phyloP scores from a whole-genome alignment of 2,329 filamentous ascomycete species.

The Botrytis tulipae region DNA sequence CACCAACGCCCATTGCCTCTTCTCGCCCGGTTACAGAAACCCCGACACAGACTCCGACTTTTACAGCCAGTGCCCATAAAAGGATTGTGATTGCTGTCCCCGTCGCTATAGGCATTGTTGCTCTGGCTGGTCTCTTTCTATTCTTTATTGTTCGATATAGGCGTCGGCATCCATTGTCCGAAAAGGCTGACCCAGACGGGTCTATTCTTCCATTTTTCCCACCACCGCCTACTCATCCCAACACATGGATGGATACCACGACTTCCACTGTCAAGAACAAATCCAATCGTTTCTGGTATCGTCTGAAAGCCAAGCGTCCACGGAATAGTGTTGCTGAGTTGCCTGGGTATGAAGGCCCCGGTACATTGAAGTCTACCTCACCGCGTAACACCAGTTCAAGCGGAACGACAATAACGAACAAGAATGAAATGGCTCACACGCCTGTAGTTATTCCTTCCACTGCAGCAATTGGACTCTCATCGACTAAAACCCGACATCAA shows the following conservation, averaged over 20 bases:
- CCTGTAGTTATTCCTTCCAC: not conserved
- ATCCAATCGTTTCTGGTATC: not conserved
- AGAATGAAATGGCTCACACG: not conserved
- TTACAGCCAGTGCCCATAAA: not conserved
- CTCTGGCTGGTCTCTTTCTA: not conserved
- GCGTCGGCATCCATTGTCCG: not conserved
- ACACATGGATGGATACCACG: slow-evolving; percentile 13
- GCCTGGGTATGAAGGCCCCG: slow-evolving; percentile 7
- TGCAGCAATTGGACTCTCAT: not conserved
- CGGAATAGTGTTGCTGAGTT: slow-evolving; percentile 14
- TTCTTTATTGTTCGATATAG: slow-evolving; percentile 6
- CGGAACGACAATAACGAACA: not conserved
- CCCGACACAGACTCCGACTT: not conserved
- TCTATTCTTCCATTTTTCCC: slow-evolving; percentile 20
- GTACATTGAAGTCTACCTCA: not conserved
- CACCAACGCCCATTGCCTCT: not conserved
- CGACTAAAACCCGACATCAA: not conserved
- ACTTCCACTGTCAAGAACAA: not conserved
- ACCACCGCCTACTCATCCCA: slow-evolving; percentile 16
- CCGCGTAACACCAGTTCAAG: not conserved
- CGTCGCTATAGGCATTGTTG: not conserved
- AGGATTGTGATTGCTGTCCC: not conserved
- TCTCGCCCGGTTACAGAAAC: not conserved
- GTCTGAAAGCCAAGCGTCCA: not conserved
- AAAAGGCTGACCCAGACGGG: not conserved